Evolutionary conservation across 768 basidiomycete species (phyloP).

Genomic region (Hemileccinum rubropunctum): DNA sequence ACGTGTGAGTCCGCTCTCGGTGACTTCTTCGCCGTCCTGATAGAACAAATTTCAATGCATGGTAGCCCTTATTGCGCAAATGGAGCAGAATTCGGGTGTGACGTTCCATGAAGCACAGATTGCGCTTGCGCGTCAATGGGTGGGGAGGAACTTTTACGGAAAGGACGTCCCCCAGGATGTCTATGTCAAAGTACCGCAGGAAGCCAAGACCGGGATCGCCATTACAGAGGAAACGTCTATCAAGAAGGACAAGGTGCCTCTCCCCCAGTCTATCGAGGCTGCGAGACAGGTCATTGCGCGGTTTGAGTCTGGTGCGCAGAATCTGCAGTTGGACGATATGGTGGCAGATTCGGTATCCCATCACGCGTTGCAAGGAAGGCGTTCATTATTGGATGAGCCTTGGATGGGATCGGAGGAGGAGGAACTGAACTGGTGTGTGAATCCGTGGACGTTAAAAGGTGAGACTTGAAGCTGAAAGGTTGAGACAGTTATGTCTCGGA

Average conservation of each 20-base stretch:
- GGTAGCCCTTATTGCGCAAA: constrained; percentile 54
- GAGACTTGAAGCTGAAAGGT: constrained; percentile 7
- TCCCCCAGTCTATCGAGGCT: constrained; percentile 66
- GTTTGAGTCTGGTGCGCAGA: constrained; percentile 67
- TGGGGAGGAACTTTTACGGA: constrained; percentile 45
- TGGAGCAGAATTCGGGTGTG: constrained; percentile 74
- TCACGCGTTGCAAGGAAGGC: constrained; percentile 67
- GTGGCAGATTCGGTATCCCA: constrained; percentile 80
- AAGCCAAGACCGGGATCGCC: constrained; percentile 47
- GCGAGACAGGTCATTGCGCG: constrained; percentile 63
- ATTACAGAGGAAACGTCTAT: constrained; percentile 50
- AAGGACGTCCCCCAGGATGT: constrained; percentile 46
- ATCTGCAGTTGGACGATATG: constrained; percentile 52
- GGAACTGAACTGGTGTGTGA: constrained; percentile 72
- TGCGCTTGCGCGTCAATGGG: constrained; percentile 76
- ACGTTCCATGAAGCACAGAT: constrained; percentile 85
- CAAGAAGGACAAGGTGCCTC: constrained; percentile 58
- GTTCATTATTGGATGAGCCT: constrained; percentile 64
- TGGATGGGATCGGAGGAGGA: constrained; percentile 87
- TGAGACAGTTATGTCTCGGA: constrained; percentile 72
- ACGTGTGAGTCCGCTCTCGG: constrained; percentile 41
- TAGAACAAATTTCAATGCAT: neutral
- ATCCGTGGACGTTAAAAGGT: neutral
- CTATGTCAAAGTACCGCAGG: constrained; percentile 54
- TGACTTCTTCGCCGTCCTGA: constrained; percentile 4